These are phyloP conservation scores for Penicillium goetzii DNA, from an alignment of 495 filamentous ascomycete genomes.

Conservation along the genomic window DNA sequence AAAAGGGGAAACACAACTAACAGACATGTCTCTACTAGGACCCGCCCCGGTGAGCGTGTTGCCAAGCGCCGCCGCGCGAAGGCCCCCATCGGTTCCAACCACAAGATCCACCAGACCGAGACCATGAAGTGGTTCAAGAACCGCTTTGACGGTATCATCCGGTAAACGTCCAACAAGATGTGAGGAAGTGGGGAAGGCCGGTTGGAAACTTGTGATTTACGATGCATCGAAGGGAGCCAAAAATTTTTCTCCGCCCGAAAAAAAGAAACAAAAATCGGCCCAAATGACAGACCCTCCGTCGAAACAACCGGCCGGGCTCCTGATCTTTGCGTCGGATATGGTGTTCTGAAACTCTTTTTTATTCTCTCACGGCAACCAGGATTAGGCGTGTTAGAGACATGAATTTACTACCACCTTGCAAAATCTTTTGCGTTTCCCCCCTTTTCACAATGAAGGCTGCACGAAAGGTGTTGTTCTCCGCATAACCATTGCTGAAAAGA, in stretches of 20 bases:
- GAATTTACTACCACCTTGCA: slow-evolving; percentile 46
- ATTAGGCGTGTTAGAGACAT: slow-evolving; percentile 53
- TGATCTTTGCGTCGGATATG: slow-evolving; percentile 39
- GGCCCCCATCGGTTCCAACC: slow-evolving; percentile 79
- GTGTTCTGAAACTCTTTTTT: slow-evolving; percentile 33
- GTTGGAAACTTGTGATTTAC: slow-evolving; percentile 42
- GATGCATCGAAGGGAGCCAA: slow-evolving; percentile 46
- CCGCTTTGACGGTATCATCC: slow-evolving; percentile 97
- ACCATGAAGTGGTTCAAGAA: slow-evolving; percentile 99
- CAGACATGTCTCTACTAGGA: slow-evolving; percentile 50
- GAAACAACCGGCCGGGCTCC: slow-evolving; percentile 27
- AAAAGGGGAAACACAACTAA: slow-evolving; percentile 26
- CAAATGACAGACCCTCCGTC: slow-evolving; percentile 24
- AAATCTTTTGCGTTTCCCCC: slow-evolving; percentile 34
- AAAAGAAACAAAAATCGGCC: slow-evolving; percentile 36
- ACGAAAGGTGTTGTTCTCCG: slow-evolving; percentile 52
- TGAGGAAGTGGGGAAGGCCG: slow-evolving; percentile 30
- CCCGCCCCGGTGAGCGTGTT: slow-evolving; percentile 96
- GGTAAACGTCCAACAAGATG: slow-evolving; percentile 58
- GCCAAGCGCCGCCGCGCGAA: slow-evolving; percentile 90
- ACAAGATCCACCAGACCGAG: slow-evolving; percentile 91
- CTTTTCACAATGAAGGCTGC: slow-evolving; percentile 57
- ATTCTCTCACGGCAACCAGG: slow-evolving; percentile 48
- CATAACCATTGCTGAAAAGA: slow-evolving; percentile 56
- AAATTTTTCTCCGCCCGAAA: slow-evolving; percentile 30